Evolutionary conservation across 805 yeast species (phyloP), one percentile per base, ranked within the genome.

Genomic region (Candida coquimbonensis): DNA sequence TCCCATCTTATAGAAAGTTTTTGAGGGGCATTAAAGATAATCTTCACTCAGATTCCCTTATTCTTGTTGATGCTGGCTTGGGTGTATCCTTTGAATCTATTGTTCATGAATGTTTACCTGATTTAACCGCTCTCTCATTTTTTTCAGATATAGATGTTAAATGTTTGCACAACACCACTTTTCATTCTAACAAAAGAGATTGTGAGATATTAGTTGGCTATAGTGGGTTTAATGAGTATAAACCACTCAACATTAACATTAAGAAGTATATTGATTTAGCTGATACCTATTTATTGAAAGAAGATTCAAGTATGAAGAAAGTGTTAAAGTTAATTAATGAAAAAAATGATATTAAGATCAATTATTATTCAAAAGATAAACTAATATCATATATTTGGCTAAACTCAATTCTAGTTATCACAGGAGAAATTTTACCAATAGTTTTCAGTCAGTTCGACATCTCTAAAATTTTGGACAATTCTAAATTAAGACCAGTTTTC

Each of bases 21-120:
- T 39, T 55, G 35, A n/a, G 19, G 3, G 9, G 17, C 9, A 3
- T 42, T 4, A 24, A 34, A 16, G 9, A 16, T 1, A 42, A 39
- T 19, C 29, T 39, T 3, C 27, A 36, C 1, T 12, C 26, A 13
- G 38, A 39, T 3, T 38, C 56, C 1, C 32, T 49, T 33, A 38
- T 53, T 9, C 19, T 52, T 7, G 46, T 53, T 32, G 59, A 55
- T 33, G 48, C 49, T 6, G 33, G 43, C 8, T 38, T 45, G 12
- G 55, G 57, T 7, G 40, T 50, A 4, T 39, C 45, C 13, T 43
- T 47, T 24, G 57, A 53, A 41, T 29, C 16, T 2, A 16, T 44
- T 19, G 43, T 47, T 11, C 48, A 49, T 39, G 46, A 44, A 31
- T 12, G 36, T 19, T 6, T 46, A 14, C 47, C 49, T 8, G 13